Evolutionary conservation across 2,329 filamentous ascomycete genomes (phyloP).

Genomic region (Capronia epimyces): DNA sequence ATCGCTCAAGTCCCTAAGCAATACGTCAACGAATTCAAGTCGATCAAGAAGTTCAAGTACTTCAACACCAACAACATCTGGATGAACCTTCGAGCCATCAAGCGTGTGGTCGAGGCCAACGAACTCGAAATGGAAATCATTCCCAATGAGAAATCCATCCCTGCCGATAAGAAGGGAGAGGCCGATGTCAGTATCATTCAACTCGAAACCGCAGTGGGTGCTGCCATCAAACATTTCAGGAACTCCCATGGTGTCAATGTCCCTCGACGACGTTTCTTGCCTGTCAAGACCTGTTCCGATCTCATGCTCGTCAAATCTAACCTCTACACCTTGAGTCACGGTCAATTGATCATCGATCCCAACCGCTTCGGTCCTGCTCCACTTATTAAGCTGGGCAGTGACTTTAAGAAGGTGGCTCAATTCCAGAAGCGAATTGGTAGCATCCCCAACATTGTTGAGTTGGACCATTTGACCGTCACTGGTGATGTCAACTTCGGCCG

Average conservation of each 20-base stretch:
- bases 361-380: conserved; percentile 94
- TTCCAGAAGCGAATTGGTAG: conserved; percentile 49
- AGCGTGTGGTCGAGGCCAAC: conserved; percentile 97
- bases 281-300: conserved; percentile 99
- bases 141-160: conserved; percentile 97
- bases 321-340: conserved; percentile 97
- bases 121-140: conserved; percentile 99
- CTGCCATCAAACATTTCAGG: conserved; percentile 96
- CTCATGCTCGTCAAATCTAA: conserved; percentile 99
- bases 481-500: conserved; percentile 95
- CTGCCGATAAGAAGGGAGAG: conserved; percentile 99
- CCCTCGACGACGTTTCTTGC: conserved; percentile 93
- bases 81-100: conserved; percentile 96
- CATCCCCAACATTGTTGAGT: conserved; percentile 48
- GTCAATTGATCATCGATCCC: conserved; percentile 93
- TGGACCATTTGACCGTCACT: conserved; percentile 85
- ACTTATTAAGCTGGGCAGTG: conserved; percentile 94
- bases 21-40: conserved; percentile 99
- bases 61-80: conserved; percentile 99
- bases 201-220: conserved; percentile 96
- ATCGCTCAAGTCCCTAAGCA: conserved; percentile 99
- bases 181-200: conserved; percentile 96
- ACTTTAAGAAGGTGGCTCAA: conserved; percentile 99
- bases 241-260: conserved; percentile 99
- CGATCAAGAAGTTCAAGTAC: conserved; percentile 99